These are phyloP conservation scores for Coprinopsis marcescibilis DNA, from an alignment of 768 basidiomycete genomes.

Conservation along the genomic window DNA sequence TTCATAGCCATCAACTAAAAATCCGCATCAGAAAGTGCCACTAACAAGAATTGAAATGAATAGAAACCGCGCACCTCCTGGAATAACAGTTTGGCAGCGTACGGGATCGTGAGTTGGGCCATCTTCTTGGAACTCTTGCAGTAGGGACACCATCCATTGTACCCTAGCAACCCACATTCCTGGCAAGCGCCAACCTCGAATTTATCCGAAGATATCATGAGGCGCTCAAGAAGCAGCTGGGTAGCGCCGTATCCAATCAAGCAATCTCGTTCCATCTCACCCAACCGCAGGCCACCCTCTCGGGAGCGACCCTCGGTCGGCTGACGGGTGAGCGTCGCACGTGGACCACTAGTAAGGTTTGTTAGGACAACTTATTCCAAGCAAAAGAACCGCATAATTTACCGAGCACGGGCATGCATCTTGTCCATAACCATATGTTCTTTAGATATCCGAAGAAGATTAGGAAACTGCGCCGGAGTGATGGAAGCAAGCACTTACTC, in stretches of 20 bases:
- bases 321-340: slow-evolving; percentile 93
- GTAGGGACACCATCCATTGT: slow-evolving; percentile 94
- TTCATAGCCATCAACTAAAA: slow-evolving; percentile 94
- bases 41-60: slow-evolving; percentile 1
- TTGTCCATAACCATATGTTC: slow-evolving; percentile 99
- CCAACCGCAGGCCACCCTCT: slow-evolving; percentile 93
- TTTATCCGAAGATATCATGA: slow-evolving; percentile 99
- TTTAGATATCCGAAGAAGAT: slow-evolving; percentile 21
- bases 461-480: slow-evolving; percentile 1
- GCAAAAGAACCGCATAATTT: slow-evolving; percentile 17
- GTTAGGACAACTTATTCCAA: background rate
- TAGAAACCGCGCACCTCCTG: slow-evolving; percentile 58
- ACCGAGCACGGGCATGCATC: slow-evolving; percentile 99
- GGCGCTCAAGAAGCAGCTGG: slow-evolving; percentile 88
- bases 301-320: slow-evolving; percentile 98
- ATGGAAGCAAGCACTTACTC: slow-evolving; percentile 51
- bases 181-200: slow-evolving; percentile 97
- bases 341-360: slow-evolving; percentile 65
- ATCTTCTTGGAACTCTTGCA: slow-evolving; percentile 98
- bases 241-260: slow-evolving; percentile 98
- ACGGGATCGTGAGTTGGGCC: slow-evolving; percentile 92
- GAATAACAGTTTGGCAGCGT: slow-evolving; percentile 90
- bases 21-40: background rate
- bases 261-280: slow-evolving; percentile 99
- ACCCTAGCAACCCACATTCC: slow-evolving; percentile 91